These are phyloP conservation scores for Moesziomyces sp. DNA, from an alignment of 1,284 basidiomycete species.

Conservation along the genomic window DNA sequence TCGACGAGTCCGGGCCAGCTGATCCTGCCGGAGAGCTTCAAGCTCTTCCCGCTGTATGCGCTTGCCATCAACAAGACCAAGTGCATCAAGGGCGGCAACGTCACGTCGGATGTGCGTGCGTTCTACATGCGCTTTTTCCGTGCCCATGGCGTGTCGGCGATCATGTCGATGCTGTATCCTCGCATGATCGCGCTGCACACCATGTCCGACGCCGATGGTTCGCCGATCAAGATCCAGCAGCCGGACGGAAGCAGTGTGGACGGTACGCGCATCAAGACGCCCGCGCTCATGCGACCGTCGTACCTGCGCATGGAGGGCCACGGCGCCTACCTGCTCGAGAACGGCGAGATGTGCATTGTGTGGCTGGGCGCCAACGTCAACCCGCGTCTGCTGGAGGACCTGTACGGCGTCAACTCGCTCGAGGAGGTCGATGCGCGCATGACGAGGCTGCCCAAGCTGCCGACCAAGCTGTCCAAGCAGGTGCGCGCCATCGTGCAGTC, in stretches of 20 bases:
- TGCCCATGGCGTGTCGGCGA: constrained; percentile 76
- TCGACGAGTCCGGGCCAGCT: constrained; percentile 84
- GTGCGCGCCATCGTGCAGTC: constrained; percentile 83
- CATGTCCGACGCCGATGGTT: constrained; percentile 78
- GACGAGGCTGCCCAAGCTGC: constrained; percentile 78
- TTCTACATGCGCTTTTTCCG: constrained; percentile 83
- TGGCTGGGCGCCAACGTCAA: constrained; percentile 89
- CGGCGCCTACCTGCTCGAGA: constrained; percentile 93
- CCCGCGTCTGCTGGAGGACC: constrained; percentile 82
- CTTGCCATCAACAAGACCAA: constrained; percentile 90
- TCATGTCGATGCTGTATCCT: constrained; percentile 88
- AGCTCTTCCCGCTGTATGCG: constrained; percentile 84
- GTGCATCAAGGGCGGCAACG: constrained; percentile 85
- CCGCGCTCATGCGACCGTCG: constrained; percentile 83
- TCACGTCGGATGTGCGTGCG: constrained; percentile 91
- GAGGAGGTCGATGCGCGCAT: constrained; percentile 79
- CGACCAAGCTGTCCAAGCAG: constrained; percentile 83
- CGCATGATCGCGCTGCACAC: constrained; percentile 89
- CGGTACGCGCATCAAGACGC: constrained; percentile 75
- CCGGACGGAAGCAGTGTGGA: constrained; percentile 67
- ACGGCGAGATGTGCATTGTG: constrained; percentile 87
- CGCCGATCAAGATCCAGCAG: constrained; percentile 72
- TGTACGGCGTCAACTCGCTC: constrained; percentile 86
- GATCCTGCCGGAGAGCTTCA: constrained; percentile 93
- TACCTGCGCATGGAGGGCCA: constrained; percentile 89